Conservation (phyloP, 805 yeast genomes). For the Wickerhamomyces sydowiorum region DNA sequence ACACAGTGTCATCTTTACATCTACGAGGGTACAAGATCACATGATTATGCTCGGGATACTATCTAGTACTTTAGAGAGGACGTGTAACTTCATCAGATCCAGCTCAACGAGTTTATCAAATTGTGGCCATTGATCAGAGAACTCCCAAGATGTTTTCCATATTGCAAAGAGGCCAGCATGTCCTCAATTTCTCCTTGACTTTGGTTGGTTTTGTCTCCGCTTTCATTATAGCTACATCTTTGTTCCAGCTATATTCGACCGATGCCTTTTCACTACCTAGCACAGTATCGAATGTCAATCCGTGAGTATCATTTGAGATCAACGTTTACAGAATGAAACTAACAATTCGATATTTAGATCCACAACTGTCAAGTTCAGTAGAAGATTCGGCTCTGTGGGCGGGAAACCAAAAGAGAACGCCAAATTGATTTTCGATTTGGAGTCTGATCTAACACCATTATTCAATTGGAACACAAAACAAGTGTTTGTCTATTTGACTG, state of each 20-base stretch:
- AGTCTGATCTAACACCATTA: slow-evolving; percentile 66
- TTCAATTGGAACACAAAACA: slow-evolving; percentile 98
- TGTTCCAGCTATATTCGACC: slow-evolving; percentile 39
- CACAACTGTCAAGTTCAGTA: slow-evolving; percentile 46
- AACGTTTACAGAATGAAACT: slow-evolving; percentile 17
- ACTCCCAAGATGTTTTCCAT: slow-evolving; percentile 32
- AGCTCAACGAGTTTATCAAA: slow-evolving; percentile 1
- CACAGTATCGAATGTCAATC: slow-evolving; percentile 29
- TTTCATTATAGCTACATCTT: slow-evolving; percentile 42
- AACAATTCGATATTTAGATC: slow-evolving; percentile 10
- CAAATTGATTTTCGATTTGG: slow-evolving; percentile 64
- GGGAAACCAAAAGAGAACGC: slow-evolving; percentile 75
- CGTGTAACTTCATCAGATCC: too few relatives aligned
- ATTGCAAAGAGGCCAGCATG: slow-evolving; percentile 40
- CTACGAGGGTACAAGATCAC: too few relatives aligned
- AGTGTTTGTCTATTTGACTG: slow-evolving; percentile 85
- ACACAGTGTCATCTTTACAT: too few relatives aligned
- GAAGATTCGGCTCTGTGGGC: slow-evolving; percentile 60
- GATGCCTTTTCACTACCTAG: slow-evolving; percentile 40
- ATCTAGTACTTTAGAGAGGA: too few relatives aligned
- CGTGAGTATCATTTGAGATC: slow-evolving; percentile 18
- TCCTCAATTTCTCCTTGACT: slow-evolving; percentile 49
- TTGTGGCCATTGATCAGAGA: neutral
- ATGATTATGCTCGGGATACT: too few relatives aligned
- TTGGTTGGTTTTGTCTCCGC: slow-evolving; percentile 41